Base-by-base conservation (phyloP, 108 stramenopile species). In the Thalassiosira profunda region DNA sequence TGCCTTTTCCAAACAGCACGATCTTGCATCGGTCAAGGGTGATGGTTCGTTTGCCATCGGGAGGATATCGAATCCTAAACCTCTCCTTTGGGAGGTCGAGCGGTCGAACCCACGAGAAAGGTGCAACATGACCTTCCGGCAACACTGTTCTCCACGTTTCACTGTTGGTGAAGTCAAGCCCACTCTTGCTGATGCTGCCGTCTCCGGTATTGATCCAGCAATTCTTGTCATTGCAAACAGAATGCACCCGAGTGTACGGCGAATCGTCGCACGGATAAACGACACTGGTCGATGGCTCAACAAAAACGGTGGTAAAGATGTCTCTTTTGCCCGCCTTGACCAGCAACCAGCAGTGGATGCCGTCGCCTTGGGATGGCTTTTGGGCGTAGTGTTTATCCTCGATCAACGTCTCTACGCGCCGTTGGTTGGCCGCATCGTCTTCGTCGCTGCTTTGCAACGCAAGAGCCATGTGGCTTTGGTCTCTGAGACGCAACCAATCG, bases 331-430 rank as follows among this genome's bases (percentile, higher is more conserved):
- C 83, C 10, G 72, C 67, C 45, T 79, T 84, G 4, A 94, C 87
- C 58, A 94, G 34, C 4, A 92, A 79, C 93, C 93, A 94, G 40
- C 69, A 69, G 58, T 91, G 93, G 42, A 88, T 41, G 10, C 88
- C 73, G 48, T 63, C 20, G 5, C 66, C 57, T 0, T 58, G 36
- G 23, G 72, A 55, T 9, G 53, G 53, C 54, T 85, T 82, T 5
- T 66, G 53, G 18, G 47, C 10, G 30, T 31, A 25, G 58, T 24
- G 25, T 30, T 58, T 43, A 52, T 67, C 65, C 11, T 70, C 38
- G 1, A 76, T 18, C 1, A 4, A 10, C 2, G 25, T 51, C 8
- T 62, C 52, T 61, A 55, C 41, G 48, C 58, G 25, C 30, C 20
- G 51, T n/a, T 26, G n/a, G 1, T 11, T 24, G 35, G 11, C 53